Evolutionary conservation across 306 rosid genomes (phyloP).

Genomic region (Cucurbita moschata): DNA sequence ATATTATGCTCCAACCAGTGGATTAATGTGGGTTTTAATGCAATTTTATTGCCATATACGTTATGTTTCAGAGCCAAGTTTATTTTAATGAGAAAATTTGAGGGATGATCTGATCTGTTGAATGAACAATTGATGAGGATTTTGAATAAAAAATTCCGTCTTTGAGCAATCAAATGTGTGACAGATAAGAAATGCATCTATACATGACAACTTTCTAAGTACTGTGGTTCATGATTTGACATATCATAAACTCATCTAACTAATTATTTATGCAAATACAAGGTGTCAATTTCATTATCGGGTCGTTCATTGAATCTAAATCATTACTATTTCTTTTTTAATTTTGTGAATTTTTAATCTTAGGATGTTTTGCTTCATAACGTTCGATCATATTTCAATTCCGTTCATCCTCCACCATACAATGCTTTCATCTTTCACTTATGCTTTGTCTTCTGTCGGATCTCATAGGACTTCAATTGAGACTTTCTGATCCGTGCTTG

Average conservation of each 20-base stretch:
- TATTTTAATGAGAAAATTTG: background rate
- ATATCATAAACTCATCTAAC: background rate
- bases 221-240: background rate
- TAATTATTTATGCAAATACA: background rate
- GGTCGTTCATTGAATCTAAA: background rate
- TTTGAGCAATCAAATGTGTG: background rate
- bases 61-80: background rate
- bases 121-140: background rate
- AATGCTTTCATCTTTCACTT: no score
- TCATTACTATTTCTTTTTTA: background rate
- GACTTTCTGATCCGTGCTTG: no score
- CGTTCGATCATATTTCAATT: no score
- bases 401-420: no score
- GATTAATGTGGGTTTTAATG: background rate
- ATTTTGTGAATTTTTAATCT: no score
- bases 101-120: background rate
- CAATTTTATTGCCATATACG: background rate
- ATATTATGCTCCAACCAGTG: background rate
- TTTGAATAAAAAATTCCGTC: background rate
- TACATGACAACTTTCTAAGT: background rate
- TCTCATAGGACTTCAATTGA: no score
- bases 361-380: no score
- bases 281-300: background rate
- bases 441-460: no score
- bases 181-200: slow-evolving; percentile 1